Conservation (phyloP, 2,329 filamentous ascomycete genomes). For the Colletotrichum sp. region DNA sequence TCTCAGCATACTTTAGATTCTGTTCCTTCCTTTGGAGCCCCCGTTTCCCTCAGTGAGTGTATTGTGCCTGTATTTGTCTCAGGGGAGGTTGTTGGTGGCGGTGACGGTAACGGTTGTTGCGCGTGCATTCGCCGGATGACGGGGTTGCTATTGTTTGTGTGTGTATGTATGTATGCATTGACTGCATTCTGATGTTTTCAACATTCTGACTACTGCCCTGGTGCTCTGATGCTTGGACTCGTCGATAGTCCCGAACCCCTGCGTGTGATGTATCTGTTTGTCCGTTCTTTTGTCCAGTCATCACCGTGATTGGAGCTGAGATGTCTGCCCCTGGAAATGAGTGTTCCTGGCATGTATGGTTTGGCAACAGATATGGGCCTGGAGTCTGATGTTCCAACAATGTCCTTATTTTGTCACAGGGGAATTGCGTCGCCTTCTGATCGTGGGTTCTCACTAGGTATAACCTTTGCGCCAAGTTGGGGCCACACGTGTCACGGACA, state of each 20-base stretch:
- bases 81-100: not conserved
- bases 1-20: not conserved
- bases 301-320: not conserved
- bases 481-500: not conserved
- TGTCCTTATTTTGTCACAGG: not conserved
- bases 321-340: not conserved
- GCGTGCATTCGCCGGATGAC: not conserved
- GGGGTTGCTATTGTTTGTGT: not conserved
- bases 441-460: not conserved
- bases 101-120: not conserved
- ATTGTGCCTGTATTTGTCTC: not conserved
- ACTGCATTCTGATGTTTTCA: not conserved
- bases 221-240: not conserved
- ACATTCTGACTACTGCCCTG: not conserved
- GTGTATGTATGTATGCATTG: not conserved
- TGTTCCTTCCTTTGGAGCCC: not conserved
- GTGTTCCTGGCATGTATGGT: not conserved
- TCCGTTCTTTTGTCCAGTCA: not conserved
- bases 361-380: not conserved
- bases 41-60: not conserved
- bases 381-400: not conserved
- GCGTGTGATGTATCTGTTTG: not conserved
- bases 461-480: not conserved
- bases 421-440: not conserved
- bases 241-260: not conserved